Percentiles rank a stretch among this genome's conserved stretches.
phyloP scores from a whole-genome alignment of 2,329 filamentous ascomycete genomes.

The Gyromitra esculenta region DNA sequence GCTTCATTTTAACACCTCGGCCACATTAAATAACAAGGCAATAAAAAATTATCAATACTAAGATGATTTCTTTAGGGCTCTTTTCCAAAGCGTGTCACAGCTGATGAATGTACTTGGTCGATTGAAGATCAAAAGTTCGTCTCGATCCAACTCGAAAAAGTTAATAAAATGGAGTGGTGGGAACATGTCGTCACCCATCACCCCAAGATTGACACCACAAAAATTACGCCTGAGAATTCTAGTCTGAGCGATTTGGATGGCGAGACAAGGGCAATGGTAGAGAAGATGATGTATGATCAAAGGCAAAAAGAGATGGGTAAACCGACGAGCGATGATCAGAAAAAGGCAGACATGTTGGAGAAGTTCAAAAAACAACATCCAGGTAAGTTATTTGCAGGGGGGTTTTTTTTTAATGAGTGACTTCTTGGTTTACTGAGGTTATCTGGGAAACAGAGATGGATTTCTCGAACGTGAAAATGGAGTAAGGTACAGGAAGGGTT shows the following conservation, averaged over 20 bases:
- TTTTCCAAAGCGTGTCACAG: constrained; percentile 78
- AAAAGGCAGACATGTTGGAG: constrained; percentile 90
- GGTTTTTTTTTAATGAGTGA: neutral
- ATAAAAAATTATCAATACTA: constrained; percentile 1
- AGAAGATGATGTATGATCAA: constrained; percentile 99
- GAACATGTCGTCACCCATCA: constrained; percentile 85
- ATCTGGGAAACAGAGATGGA: constrained; percentile 71
- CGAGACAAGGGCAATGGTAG: constrained; percentile 94
- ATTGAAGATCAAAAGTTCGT: constrained; percentile 78
- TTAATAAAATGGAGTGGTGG: constrained; percentile 99
- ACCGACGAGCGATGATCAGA: constrained; percentile 91
- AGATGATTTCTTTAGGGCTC: constrained; percentile 71
- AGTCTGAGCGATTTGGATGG: constrained; percentile 93
- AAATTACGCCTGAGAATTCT: constrained; percentile 92
- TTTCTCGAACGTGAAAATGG: constrained; percentile 75
- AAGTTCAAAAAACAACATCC: constrained; percentile 87
- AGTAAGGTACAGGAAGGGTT: constrained; percentile 59
- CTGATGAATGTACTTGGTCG: constrained; percentile 95
- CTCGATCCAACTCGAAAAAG: constrained; percentile 90
- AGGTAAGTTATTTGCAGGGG: constrained; percentile 27
- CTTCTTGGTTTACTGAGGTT: constrained; percentile 29
- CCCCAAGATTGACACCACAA: constrained; percentile 91
- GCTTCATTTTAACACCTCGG: neutral
- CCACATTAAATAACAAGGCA: neutral
- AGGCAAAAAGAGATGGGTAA: constrained; percentile 91